phyloP scores from a whole-genome alignment of 2,329 filamentous ascomycete species.

The Macroventuria anomochaeta region DNA sequence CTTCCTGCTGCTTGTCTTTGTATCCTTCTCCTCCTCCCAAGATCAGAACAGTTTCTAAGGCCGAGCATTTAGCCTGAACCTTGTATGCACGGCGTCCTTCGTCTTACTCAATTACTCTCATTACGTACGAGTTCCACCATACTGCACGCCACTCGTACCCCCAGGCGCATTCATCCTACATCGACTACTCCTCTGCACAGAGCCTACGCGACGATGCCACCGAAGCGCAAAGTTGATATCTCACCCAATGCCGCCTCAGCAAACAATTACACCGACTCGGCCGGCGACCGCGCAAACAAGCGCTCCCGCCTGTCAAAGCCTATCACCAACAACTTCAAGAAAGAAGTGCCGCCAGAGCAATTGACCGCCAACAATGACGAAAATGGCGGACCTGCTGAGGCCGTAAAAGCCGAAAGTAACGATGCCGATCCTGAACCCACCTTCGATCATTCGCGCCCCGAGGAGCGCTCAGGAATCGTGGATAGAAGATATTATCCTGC shows the following conservation, averaged over 20 bases:
- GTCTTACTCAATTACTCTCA: background rate
- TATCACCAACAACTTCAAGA: slow-evolving; percentile 32
- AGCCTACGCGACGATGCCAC: slow-evolving; percentile 32
- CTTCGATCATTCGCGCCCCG: slow-evolving; percentile 48
- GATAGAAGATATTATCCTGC: slow-evolving; percentile 76
- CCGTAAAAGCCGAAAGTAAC: slow-evolving; percentile 8
- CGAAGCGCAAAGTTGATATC: slow-evolving; percentile 44
- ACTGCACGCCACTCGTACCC: background rate
- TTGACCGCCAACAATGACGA: slow-evolving; percentile 22
- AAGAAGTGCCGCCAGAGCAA: slow-evolving; percentile 11
- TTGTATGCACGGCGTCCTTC: background rate
- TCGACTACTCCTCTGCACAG: background rate
- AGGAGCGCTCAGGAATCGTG: slow-evolving; percentile 50
- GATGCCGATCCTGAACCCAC: background rate
- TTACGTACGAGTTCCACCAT: background rate
- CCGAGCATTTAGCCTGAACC: too few relatives aligned
- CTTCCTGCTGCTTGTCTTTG: background rate
- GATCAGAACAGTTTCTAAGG: too few relatives aligned
- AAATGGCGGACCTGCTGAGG: slow-evolving; percentile 27
- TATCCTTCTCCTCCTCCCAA: background rate
- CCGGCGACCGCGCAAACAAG: slow-evolving; percentile 46
- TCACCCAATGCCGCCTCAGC: slow-evolving; percentile 26
- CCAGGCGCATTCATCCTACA: background rate
- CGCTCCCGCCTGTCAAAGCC: slow-evolving; percentile 45
- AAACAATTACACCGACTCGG: slow-evolving; percentile 42